These are phyloP conservation scores for Cafeteria roenbergensis DNA, from an alignment of 108 stramenopile species.

Conservation along the genomic window DNA sequence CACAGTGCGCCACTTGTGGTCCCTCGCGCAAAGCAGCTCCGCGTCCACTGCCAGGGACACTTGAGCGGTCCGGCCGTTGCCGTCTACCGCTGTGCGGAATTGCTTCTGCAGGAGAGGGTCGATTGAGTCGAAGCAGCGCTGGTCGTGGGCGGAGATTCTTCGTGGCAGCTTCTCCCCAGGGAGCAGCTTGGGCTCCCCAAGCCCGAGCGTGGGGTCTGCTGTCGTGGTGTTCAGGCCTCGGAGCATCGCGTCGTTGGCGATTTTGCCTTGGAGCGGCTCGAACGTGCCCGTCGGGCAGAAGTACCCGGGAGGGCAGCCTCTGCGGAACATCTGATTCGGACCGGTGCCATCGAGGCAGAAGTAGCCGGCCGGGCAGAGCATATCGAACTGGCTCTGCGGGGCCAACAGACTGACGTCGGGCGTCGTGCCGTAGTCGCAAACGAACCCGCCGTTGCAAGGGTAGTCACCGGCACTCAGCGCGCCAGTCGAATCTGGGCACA, in stretches of 20 bases:
- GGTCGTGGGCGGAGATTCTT: conserved; percentile 39
- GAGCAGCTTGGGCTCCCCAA: conserved; percentile 35
- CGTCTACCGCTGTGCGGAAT: not conserved
- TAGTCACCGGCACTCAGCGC: conserved; percentile 26
- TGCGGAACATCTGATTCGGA: conserved; percentile 27
- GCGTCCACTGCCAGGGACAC: conserved; percentile 27
- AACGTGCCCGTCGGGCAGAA: conserved; percentile 67
- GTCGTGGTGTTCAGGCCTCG: conserved; percentile 27
- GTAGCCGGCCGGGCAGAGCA: conserved; percentile 53
- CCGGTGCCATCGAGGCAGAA: conserved; percentile 55
- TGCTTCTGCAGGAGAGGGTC: conserved; percentile 16
- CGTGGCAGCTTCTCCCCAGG: conserved; percentile 39
- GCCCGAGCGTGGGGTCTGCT: conserved; percentile 26
- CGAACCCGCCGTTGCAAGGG: conserved; percentile 57
- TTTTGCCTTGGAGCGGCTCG: conserved; percentile 37
- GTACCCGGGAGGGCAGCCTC: conserved; percentile 44
- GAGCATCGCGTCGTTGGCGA: conserved; percentile 56
- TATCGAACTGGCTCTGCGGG: conserved; percentile 45
- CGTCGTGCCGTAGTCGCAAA: conserved; percentile 65
- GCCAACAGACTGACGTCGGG: conserved; percentile 53
- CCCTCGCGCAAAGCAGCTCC: conserved; percentile 48
- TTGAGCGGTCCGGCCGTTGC: conserved; percentile 5
- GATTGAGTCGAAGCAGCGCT: conserved; percentile 41
- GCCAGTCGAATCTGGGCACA: conserved; percentile 59
- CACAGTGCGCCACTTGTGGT: conserved; percentile 58